These are phyloP conservation scores for Capsicum pubescens DNA, from an alignment of 257 asterid species.

Conservation along the genomic window DNA sequence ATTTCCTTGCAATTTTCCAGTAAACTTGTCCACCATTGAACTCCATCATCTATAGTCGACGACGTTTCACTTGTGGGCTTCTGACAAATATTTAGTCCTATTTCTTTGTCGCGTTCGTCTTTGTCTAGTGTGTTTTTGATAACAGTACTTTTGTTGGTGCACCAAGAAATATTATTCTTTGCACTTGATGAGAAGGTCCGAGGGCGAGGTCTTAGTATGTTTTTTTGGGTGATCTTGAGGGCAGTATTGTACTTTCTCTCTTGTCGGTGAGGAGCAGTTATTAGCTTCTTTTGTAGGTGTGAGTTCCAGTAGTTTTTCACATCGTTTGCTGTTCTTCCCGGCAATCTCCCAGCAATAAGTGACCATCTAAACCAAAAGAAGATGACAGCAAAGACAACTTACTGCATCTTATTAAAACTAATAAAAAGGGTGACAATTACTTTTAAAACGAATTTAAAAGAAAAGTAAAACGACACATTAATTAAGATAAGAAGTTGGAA, in stretches of 20 bases:
- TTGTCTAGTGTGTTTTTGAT: background rate
- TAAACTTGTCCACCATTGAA: background rate
- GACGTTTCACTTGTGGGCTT: background rate
- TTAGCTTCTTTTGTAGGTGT: constrained; percentile 33
- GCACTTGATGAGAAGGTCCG: background rate
- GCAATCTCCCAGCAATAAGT: constrained; percentile 66
- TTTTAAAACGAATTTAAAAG: too few species aligned
- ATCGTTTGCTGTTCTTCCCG: constrained; percentile 81
- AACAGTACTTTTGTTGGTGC: background rate
- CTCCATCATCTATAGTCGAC: background rate
- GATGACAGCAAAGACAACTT: background rate
- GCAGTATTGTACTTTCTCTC: constrained; percentile 40
- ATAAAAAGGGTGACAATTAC: too few species aligned
- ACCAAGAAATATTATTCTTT: background rate
- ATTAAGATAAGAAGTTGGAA: too few species aligned
- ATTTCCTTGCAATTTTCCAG: background rate
- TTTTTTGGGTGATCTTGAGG: background rate
- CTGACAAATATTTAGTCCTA: background rate
- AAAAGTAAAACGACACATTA: too few species aligned
- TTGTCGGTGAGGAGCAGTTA: constrained; percentile 9
- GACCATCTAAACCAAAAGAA: constrained; percentile 58
- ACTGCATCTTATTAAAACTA: background rate
- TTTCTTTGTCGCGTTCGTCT: background rate
- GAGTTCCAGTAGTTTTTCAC: constrained; percentile 79
- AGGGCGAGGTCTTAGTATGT: background rate